Evolutionary conservation across 805 yeast species (phyloP).

Genomic region (Teunomyces stri): DNA sequence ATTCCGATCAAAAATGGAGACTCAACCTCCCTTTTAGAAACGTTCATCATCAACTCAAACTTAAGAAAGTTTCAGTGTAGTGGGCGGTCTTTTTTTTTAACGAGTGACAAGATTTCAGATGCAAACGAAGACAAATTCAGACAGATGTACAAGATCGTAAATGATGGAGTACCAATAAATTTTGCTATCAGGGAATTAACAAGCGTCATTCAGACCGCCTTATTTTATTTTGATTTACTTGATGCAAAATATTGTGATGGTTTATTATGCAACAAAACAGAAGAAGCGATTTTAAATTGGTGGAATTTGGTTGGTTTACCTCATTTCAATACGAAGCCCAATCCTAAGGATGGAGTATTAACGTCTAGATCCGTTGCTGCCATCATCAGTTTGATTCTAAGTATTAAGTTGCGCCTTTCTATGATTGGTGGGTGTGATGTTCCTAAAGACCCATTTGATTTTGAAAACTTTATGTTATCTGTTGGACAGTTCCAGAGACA

Average conservation of each 20-base stretch:
- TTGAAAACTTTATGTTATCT: constrained; percentile 62
- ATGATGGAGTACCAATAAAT: constrained; percentile 47
- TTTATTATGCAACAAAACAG: constrained; percentile 73
- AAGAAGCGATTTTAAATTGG: constrained; percentile 71
- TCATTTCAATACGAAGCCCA: constrained; percentile 40
- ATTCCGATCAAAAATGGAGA: constrained; percentile 69
- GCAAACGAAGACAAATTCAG: constrained; percentile 81
- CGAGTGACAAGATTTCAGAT: constrained; percentile 64
- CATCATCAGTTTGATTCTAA: constrained; percentile 70
- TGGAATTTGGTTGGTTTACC: constrained; percentile 72
- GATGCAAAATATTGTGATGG: constrained; percentile 79
- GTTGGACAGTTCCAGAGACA: constrained; percentile 79
- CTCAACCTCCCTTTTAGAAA: constrained; percentile 46
- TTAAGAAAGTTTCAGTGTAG: constrained; percentile 76
- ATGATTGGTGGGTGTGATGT: constrained; percentile 42
- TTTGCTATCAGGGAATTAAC: constrained; percentile 76
- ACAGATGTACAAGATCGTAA: constrained; percentile 63
- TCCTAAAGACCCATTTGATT: constrained; percentile 83
- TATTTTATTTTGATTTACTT: constrained; percentile 74
- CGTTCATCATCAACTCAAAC: constrained; percentile 72
- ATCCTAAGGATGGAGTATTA: constrained; percentile 51
- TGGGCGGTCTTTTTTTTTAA: constrained; percentile 75
- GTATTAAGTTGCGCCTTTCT: constrained; percentile 61
- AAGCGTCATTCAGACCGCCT: constrained; percentile 67
- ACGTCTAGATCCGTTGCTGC: constrained; percentile 75